Evolutionary conservation across 2,329 filamentous ascomycete genomes (phyloP), one percentile per base, ranked within the genome.

Genomic region (Acrodontium crateriforme): DNA sequence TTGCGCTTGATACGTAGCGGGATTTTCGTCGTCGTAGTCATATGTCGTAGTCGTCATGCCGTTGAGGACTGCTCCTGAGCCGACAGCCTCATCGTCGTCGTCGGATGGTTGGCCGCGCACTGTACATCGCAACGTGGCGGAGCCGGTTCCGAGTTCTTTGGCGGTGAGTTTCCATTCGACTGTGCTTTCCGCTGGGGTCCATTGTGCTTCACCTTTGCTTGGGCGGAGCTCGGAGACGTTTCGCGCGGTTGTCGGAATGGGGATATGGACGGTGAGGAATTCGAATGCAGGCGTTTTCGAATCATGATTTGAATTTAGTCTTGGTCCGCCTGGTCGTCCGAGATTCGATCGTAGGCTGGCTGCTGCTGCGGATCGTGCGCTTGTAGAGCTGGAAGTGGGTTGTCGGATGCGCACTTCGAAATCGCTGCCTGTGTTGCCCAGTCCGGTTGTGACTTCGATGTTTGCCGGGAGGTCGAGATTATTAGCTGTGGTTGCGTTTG

Each of bases 321-420:
- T 50, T 31, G 43, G 44, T 24, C 36, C 18, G 16, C 39, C 37
- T 9, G 41, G 30, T 2, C 40, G 31, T 24, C 37, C 38, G 16
- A 45, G 35, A 27, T 44, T 42, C 0, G 44, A 49, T 28, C 48
- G 45, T 13, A 50, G 32, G 24, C 45, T 45, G 17, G 44, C 41
- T 22, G 44, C 34, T 9, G 46, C 46, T 7, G 40, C 34, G 13
- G 46, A 45, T 8, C 37, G 36, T 17, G 27, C 28, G 28, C 30
- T 18, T 4, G 34, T 26, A 13, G 47, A 52, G 19, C 14, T 30
- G 18, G 38, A 21, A 19, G 15, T 37, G 62, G 74, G 75, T 21
- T 83, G 66, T 34, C 74, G 71, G 14, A 93, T 54, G 27, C 80
- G 69, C 25, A 93, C 81, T 53, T 95, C 85, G 44, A 98, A 95